Conservation (phyloP, 2,329 filamentous ascomycete genomes). For the Aspergillus sp. region DNA sequence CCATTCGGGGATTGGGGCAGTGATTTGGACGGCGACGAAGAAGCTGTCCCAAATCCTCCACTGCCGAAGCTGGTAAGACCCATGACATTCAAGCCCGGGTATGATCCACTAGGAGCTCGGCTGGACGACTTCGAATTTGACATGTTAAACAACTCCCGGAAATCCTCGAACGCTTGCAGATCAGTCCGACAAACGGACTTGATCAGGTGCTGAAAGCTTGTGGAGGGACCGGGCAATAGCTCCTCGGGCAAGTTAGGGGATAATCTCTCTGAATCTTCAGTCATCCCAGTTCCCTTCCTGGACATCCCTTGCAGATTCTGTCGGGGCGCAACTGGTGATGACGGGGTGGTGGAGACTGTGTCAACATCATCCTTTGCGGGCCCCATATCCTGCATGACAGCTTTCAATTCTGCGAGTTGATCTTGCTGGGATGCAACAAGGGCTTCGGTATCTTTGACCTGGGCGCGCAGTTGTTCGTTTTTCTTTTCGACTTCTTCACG, state of each 20-base stretch:
- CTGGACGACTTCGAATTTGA: slow-evolving; percentile 57
- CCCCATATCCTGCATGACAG: slow-evolving; percentile 80
- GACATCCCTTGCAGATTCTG: slow-evolving; percentile 48
- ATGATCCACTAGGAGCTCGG: slow-evolving; percentile 64
- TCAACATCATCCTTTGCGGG: slow-evolving; percentile 62
- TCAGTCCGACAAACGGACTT: slow-evolving; percentile 78
- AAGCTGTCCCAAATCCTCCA: slow-evolving; percentile 47
- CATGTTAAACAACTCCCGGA: slow-evolving; percentile 64
- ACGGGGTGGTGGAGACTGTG: slow-evolving; percentile 60
- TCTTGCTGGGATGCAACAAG: slow-evolving; percentile 86
- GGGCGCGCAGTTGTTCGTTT: slow-evolving; percentile 77
- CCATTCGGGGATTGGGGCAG: slow-evolving; percentile 47
- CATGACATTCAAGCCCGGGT: slow-evolving; percentile 54
- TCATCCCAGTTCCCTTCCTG: slow-evolving; percentile 51
- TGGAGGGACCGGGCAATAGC: slow-evolving; percentile 53
- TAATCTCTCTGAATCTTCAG: slow-evolving; percentile 43
- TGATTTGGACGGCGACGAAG: slow-evolving; percentile 52
- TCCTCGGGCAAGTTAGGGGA: slow-evolving; percentile 41
- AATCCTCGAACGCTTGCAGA: slow-evolving; percentile 73
- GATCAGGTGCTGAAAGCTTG: slow-evolving; percentile 73
- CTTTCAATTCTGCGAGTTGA: slow-evolving; percentile 82
- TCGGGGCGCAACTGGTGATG: slow-evolving; percentile 61
- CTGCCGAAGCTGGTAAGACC: slow-evolving; percentile 41
- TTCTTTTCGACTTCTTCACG: slow-evolving; percentile 72
- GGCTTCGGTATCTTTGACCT: slow-evolving; percentile 77